Evolutionary conservation across 1,284 basidiomycete genomes (phyloP).

Genomic region (Pisolithus thermaeus): DNA sequence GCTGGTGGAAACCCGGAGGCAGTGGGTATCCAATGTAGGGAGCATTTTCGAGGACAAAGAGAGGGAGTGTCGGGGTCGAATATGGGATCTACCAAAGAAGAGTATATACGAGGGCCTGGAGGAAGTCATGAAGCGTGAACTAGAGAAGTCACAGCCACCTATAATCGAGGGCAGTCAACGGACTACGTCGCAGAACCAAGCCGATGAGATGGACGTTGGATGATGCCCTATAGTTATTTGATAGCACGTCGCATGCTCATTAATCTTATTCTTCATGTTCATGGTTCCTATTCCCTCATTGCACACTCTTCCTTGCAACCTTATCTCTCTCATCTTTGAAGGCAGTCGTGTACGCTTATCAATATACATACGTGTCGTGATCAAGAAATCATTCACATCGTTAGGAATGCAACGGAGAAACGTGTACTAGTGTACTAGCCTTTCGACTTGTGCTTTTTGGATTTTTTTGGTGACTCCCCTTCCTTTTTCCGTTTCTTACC

Average conservation of each 20-base stretch:
- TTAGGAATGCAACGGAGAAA: neutral
- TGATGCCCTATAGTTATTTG: constrained; percentile 20
- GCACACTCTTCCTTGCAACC: constrained; percentile 19
- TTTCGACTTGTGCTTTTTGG: constrained; percentile 35
- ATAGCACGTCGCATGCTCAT: constrained; percentile 7
- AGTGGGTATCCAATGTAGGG: constrained; percentile 72
- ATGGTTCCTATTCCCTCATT: constrained; percentile 15
- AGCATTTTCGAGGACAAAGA: constrained; percentile 64
- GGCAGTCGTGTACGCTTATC: constrained; percentile 19
- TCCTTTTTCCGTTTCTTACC: constrained; percentile 44
- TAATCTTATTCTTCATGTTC: constrained; percentile 32
- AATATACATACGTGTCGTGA: constrained; percentile 4
- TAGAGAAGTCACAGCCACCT: constrained; percentile 9
- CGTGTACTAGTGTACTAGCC: constrained; percentile 13
- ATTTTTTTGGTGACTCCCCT: constrained; percentile 31
- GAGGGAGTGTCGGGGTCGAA: constrained; percentile 53
- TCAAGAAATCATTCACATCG: neutral
- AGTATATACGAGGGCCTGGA: constrained; percentile 75
- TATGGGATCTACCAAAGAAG: constrained; percentile 67
- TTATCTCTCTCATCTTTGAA: constrained; percentile 19
- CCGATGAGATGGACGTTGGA: constrained; percentile 52
- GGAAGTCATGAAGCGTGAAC: constrained; percentile 41
- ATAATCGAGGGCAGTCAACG: constrained; percentile 23
- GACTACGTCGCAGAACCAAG: constrained; percentile 42
- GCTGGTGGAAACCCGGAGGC: constrained; percentile 62